phyloP scores from a whole-genome alignment of 257 asterid species.

The Solanum arcanum region DNA sequence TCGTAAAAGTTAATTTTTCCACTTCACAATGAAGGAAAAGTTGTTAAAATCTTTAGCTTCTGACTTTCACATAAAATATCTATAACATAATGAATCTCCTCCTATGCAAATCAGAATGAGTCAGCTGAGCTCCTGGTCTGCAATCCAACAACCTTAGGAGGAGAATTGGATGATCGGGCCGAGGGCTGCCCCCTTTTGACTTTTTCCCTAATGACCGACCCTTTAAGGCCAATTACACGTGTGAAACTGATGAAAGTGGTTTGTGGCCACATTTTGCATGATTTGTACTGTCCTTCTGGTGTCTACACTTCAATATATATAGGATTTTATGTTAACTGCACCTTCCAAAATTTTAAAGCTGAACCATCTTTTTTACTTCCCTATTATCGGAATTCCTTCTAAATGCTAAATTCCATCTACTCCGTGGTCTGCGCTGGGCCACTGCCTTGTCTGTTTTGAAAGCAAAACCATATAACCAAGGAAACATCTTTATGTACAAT shows the following conservation, averaged over 20 bases:
- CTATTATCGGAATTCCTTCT: background rate
- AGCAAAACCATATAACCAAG: background rate
- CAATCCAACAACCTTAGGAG: background rate
- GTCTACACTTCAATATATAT: background rate
- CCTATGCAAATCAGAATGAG: background rate
- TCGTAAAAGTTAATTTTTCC: background rate
- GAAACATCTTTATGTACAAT: background rate
- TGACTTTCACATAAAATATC: background rate
- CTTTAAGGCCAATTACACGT: background rate
- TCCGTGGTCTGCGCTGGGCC: background rate
- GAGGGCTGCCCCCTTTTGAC: background rate
- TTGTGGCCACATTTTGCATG: background rate
- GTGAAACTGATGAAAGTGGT: background rate
- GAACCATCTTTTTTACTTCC: background rate
- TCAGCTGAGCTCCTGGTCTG: background rate
- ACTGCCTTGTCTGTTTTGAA: background rate
- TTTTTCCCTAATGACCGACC: background rate
- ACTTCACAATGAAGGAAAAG: background rate
- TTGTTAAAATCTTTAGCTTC: background rate
- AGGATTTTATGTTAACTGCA: background rate
- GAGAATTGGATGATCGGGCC: background rate
- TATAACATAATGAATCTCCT: background rate
- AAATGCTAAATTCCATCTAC: background rate
- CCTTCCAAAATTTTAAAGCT: background rate
- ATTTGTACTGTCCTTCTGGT: background rate